Base-by-base conservation (phyloP, 2,329 filamentous ascomycete genomes). In the Xylariales sp. region DNA sequence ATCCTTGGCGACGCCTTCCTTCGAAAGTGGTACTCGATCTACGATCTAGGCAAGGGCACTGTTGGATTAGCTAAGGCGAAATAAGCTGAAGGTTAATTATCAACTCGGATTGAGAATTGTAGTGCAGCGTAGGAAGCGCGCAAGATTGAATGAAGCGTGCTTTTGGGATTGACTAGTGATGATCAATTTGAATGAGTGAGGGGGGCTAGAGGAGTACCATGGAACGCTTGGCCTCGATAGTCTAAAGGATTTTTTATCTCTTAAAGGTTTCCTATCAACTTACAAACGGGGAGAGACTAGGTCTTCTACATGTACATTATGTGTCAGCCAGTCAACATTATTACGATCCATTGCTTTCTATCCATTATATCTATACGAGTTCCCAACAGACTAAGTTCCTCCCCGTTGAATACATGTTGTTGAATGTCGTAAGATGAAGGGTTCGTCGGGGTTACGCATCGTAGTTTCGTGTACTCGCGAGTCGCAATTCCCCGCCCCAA, bases 11-110 rank as follows among this genome's bases (percentile, higher is more conserved):
- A 97, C 81, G 92, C 90, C 56, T 92, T 92, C 87, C 85, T 92
- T 78, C 90, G 93, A 82, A 92, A 87, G 80, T 97, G 91, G 87
- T 98, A 98, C 89, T 97, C 93, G 72, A 92, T 99, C 78, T 99
- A 99, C 80, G 93, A 99, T 82, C 87, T 97, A 68, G 94, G 93
- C 80, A 94, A 92, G 85, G 87, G 91, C 79, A 90, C 92, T 64
- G 94, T 99, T 71, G 94, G 93, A 78, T 89, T 99, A 76, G 96
- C 95, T 77, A 91, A 91, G 83, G 87, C 95, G 74, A 96, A 94
- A 67, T 67, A 65, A 64, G 55, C n/a, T 18, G 10, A 16, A 1
- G 5, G 16, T 7, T 9, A 55, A 18, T 10, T 5, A 28, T 9
- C 23, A 14, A 4, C 6, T 12, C 52, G n/a, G 28, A n/a, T 14